Percentiles rank a stretch among this genome's conserved stretches.
Evolutionary conservation across 2,329 filamentous ascomycete species (phyloP).

Genomic region (Lasiodiplodia gonubiensis): DNA sequence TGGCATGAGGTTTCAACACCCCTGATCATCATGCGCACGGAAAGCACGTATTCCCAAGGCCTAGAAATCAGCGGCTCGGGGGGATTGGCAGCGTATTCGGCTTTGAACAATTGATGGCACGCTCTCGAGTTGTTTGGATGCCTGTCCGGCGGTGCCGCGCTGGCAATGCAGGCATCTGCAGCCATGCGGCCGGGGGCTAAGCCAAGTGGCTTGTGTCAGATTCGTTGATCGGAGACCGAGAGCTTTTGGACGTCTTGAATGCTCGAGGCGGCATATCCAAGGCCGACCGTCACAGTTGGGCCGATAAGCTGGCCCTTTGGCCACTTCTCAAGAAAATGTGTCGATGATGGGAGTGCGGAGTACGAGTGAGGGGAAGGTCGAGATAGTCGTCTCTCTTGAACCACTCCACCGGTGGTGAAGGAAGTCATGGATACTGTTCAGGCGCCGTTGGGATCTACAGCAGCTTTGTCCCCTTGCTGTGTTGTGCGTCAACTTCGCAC

Average conservation of each 20-base stretch:
- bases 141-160: not conserved
- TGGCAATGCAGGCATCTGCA: not conserved
- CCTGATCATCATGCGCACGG: not conserved
- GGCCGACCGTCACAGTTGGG: not conserved
- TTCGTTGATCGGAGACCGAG: not conserved
- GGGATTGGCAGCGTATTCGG: not conserved
- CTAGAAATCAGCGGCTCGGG: not conserved
- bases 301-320: not conserved
- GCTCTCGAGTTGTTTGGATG: not conserved
- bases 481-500: conserved; percentile 22
- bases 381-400: not conserved
- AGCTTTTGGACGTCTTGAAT: not conserved
- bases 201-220: not conserved
- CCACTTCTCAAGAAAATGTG: not conserved
- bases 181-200: not conserved
- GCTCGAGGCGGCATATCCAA: not conserved
- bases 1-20: not conserved
- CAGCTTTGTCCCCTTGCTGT: conserved; percentile 20
- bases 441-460: conserved; percentile 1
- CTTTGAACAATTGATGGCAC: not conserved
- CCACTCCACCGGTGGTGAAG: not conserved
- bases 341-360: not conserved
- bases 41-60: not conserved
- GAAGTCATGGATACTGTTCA: not conserved
- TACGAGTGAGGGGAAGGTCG: not conserved